Percentiles rank a stretch among this genome's conserved stretches.
phyloP scores from a whole-genome alignment of 768 basidiomycete genomes.

The Phylloporus scabripes region DNA sequence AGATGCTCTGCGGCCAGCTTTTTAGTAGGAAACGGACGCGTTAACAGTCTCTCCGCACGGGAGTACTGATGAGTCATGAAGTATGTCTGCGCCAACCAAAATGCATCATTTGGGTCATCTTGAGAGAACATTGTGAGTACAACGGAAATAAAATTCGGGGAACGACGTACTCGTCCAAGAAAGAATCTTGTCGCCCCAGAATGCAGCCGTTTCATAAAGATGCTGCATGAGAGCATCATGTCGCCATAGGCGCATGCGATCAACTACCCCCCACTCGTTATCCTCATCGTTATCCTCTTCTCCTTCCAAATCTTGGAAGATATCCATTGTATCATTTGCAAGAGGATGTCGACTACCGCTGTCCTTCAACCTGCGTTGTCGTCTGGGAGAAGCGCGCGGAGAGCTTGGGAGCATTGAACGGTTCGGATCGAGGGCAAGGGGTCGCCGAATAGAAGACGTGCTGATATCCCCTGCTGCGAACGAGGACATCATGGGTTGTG shows the following conservation, averaged over 20 bases:
- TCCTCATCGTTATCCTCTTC: constrained; percentile 58
- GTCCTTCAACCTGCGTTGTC: constrained; percentile 50
- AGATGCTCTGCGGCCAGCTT: constrained; percentile 36
- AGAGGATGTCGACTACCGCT: constrained; percentile 61
- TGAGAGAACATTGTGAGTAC: constrained; percentile 4
- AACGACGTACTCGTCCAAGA: constrained; percentile 84
- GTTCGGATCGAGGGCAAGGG: constrained; percentile 71
- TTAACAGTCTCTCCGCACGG: constrained; percentile 86
- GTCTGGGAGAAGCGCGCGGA: constrained; percentile 63
- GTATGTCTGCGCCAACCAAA: constrained; percentile 98
- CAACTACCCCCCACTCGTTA: constrained; percentile 81
- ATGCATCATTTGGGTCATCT: constrained; percentile 97
- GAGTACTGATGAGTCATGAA: constrained; percentile 96
- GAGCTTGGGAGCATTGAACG: constrained; percentile 72
- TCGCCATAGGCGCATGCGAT: constrained; percentile 94
- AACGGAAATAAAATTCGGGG: constrained; percentile 7
- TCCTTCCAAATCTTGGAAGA: constrained; percentile 63
- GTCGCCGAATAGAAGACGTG: constrained; percentile 48
- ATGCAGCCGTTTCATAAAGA: constrained; percentile 92
- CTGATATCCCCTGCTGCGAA: constrained; percentile 62
- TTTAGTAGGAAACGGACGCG: constrained; percentile 69
- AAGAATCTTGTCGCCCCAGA: constrained; percentile 98
- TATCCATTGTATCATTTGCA: constrained; percentile 68
- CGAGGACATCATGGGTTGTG: constrained; percentile 68
- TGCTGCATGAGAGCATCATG: constrained; percentile 99